Conservation (phyloP, 2,329 filamentous ascomycete species). For the Ophiobolus disseminans region DNA sequence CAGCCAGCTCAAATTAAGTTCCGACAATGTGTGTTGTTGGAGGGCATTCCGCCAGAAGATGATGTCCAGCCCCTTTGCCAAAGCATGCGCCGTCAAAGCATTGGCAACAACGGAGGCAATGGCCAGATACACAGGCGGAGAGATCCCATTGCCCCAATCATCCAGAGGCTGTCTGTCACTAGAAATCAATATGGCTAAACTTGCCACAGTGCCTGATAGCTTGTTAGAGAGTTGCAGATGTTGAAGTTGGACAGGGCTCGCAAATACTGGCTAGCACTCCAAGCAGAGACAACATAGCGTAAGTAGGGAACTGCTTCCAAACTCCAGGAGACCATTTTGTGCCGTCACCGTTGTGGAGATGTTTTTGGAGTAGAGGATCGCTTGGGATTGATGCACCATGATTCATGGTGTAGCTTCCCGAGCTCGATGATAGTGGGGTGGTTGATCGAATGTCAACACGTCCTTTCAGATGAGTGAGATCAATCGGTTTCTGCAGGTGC, state of each 20-base stretch:
- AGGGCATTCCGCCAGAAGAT: conserved; percentile 8
- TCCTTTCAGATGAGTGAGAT: no score
- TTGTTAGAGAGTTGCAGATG: background rate
- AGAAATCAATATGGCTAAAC: background rate
- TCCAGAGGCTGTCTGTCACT: conserved; percentile 1
- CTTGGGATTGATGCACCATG: background rate
- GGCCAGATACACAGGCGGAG: conserved; percentile 4
- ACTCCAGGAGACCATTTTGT: conserved; percentile 2
- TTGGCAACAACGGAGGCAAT: conserved; percentile 6
- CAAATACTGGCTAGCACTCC: conserved; percentile 1
- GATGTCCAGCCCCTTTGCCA: conserved; percentile 3
- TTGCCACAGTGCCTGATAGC: conserved; percentile 2
- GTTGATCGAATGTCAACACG: no score
- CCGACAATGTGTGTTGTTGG: background rate
- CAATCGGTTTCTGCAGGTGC: no score
- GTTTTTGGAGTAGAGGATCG: background rate
- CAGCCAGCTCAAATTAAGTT: conserved; percentile 8
- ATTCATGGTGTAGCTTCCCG: background rate
- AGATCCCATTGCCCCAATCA: conserved; percentile 1
- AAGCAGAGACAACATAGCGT: background rate
- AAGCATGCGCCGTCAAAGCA: conserved; percentile 6
- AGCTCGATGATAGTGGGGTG: no score
- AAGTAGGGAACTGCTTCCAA: conserved; percentile 4
- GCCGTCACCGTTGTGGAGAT: background rate
- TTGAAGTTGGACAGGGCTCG: background rate